Base-by-base conservation (phyloP, 257 asterid genomes). In the Phtheirospermum japonicum region DNA sequence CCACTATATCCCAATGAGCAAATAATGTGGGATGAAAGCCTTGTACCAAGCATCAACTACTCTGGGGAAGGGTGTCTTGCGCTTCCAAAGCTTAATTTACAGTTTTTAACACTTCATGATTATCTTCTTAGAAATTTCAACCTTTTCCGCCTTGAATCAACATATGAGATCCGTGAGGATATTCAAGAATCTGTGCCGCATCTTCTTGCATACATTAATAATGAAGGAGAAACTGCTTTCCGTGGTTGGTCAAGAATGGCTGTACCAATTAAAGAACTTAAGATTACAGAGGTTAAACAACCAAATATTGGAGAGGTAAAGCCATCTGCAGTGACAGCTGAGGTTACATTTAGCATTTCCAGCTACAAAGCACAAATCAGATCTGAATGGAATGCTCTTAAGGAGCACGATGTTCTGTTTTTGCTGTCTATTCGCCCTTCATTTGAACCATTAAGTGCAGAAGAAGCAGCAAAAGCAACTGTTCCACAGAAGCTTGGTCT, bases 231-330 rank as follows among this genome's bases (percentile, higher is more conserved):
- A 72, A 61, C 99, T 70, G 97, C 95, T 70, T 93, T 93, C 68
- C 99, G 99, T 75, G 99, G 99, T 64, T 93, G 99, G 99, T 93
- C 99, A 32, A 89, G 99, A 84, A 93, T 93, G 99, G 99, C 86
- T 70, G 97, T 89, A 53, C 99, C 96, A 59, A 69, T 93, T 71
- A 89, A 89, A 78, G 85, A 85, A 67, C 85, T 85, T 72, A 87
- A 77, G 80, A 89, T 93, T 63, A 55, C 76, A 0, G 89, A 82
- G 71, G 95, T 89, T 52, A 89, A 89, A 69, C 99, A 87, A 62
- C 97, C 99, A 66, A 93, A 93, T 72, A 89, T 93, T 71, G 99
- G 99, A 59, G 99, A 93, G 71, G 99, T 83, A 58, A 93, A 93
- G 78, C 99, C 99, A 39, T 69, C 99, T 30, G 82, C 87, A 7